phyloP scores from a whole-genome alignment of 2,329 filamentous ascomycete species.

The Zymoseptoria tritici region DNA sequence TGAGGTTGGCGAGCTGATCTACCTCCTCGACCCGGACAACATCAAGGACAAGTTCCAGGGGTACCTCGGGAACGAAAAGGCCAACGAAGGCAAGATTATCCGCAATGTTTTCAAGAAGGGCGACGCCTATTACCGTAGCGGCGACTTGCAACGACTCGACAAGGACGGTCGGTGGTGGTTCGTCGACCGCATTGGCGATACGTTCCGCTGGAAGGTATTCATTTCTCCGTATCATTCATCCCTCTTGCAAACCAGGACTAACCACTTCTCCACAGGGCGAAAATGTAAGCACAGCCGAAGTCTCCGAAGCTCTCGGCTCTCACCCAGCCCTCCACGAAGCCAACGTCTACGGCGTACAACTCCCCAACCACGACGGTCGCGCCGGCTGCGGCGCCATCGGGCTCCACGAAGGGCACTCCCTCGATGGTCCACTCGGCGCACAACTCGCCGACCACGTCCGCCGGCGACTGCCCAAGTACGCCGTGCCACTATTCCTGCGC shows the following conservation, averaged over 20 bases:
- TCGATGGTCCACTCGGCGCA: conserved; percentile 31
- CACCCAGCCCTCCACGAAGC: conserved; percentile 65
- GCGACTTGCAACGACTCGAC: conserved; percentile 71
- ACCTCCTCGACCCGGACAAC: conserved; percentile 58
- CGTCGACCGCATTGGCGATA: conserved; percentile 71
- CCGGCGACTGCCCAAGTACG: conserved; percentile 60
- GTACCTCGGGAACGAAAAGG: conserved; percentile 67
- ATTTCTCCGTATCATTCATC: not conserved
- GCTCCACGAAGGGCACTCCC: conserved; percentile 35
- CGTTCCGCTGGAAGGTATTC: conserved; percentile 66
- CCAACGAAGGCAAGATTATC: conserved; percentile 66
- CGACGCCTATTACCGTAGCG: conserved; percentile 76
- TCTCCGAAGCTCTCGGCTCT: conserved; percentile 63
- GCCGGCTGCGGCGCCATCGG: conserved; percentile 72
- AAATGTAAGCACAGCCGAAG: conserved; percentile 50
- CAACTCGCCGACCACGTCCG: conserved; percentile 55
- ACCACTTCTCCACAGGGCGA: conserved; percentile 10
- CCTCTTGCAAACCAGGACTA: not conserved
- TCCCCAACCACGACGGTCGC: conserved; percentile 75
- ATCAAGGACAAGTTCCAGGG: conserved; percentile 65
- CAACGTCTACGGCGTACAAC: conserved; percentile 75
- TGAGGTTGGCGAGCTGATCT: conserved; percentile 68
- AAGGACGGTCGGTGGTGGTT: conserved; percentile 68
- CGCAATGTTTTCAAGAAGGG: conserved; percentile 65
- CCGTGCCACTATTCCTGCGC: conserved; percentile 70